Evolutionary conservation across 23 red algal species (phyloP).

Genomic region (Gracilaria domingensis): DNA sequence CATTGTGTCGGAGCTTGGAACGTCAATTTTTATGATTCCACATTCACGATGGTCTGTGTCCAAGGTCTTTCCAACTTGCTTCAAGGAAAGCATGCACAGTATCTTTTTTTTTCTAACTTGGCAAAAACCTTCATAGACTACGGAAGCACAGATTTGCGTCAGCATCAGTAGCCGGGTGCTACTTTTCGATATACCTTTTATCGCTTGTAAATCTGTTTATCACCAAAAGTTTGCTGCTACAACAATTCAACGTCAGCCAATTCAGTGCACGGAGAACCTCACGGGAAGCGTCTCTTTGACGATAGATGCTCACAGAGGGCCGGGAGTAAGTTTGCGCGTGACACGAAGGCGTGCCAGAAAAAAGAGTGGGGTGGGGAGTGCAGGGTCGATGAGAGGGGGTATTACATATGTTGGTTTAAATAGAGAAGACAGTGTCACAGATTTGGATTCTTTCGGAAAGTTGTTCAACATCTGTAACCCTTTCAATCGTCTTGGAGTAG

Average conservation of each 20-base stretch:
- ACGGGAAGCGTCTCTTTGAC: too few species aligned
- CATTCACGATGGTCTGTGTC: too few species aligned
- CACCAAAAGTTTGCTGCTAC: neutral
- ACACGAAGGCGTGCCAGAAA: neutral
- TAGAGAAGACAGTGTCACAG: neutral
- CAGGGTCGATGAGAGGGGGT: too few species aligned
- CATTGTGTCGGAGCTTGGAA: too few species aligned
- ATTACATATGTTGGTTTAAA: neutral
- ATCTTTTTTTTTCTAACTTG: neutral
- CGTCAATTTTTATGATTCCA: too few species aligned
- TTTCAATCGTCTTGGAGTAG: constrained; percentile 68
- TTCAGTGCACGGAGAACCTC: too few species aligned
- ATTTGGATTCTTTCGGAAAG: constrained; percentile 66
- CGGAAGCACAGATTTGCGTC: constrained; percentile 5
- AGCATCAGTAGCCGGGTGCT: neutral
- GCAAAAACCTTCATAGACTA: neutral
- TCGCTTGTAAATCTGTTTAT: constrained; percentile 17
- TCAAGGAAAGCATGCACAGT: neutral
- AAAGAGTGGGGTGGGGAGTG: neutral
- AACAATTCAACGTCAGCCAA: too few species aligned
- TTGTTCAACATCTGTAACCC: constrained; percentile 79
- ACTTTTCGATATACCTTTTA: constrained; percentile 1
- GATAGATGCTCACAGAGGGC: neutral
- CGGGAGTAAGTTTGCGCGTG: neutral
- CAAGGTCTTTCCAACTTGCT: too few species aligned